Percentiles rank a stretch among this genome's conserved stretches.
Evolutionary conservation across 495 filamentous ascomycete species (phyloP).

Genomic region (Penicillium angulare): DNA sequence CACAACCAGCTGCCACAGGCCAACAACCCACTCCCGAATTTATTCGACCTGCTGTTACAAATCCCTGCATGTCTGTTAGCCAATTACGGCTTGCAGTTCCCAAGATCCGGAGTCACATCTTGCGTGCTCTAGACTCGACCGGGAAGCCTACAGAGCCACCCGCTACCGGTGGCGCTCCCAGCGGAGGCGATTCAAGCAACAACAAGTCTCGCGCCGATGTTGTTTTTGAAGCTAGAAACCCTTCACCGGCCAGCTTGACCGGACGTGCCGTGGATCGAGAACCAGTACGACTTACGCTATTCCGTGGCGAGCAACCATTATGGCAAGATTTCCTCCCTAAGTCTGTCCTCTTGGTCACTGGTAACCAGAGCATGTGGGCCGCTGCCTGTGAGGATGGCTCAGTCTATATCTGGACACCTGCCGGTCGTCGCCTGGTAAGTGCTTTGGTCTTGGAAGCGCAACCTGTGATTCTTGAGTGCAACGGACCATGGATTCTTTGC

Average conservation of each 20-base stretch:
- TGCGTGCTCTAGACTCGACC: conserved; percentile 49
- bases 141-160: conserved; percentile 49
- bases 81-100: conserved; percentile 89
- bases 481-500: conserved; percentile 84
- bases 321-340: conserved; percentile 94
- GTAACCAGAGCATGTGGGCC: conserved; percentile 87
- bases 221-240: conserved; percentile 73
- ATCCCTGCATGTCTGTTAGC: conserved; percentile 73
- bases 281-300: conserved; percentile 77
- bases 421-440: conserved; percentile 82
- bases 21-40: conserved; percentile 77
- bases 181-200: conserved; percentile 51
- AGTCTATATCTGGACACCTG: conserved; percentile 91
- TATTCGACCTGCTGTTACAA: conserved; percentile 82
- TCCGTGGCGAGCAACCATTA: conserved; percentile 75
- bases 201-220: conserved; percentile 58
- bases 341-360: conserved; percentile 79
- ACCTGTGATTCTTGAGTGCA: conserved; percentile 87
- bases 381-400: conserved; percentile 91
- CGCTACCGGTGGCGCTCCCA: conserved; percentile 37
- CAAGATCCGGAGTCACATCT: conserved; percentile 76
- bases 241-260: conserved; percentile 55
- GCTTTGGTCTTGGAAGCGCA: conserved; percentile 86
- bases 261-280: conserved; percentile 63
- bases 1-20: conserved; percentile 52